phyloP scores from a whole-genome alignment of 2,329 filamentous ascomycete species.

The Penicillium griseofulvum region DNA sequence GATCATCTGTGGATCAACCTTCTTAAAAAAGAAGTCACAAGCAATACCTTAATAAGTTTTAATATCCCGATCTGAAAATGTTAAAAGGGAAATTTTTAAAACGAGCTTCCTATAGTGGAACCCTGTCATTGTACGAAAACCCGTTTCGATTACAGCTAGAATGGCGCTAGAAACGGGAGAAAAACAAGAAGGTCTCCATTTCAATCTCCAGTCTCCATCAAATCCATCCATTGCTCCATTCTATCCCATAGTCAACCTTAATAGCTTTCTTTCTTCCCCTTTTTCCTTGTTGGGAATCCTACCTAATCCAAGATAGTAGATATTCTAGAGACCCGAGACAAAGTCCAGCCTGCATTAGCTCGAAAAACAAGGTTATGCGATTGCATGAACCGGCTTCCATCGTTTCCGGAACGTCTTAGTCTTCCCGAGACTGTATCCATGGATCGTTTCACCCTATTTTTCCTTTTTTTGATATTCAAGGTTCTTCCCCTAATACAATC shows the following conservation, averaged over 20 bases:
- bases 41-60: background rate
- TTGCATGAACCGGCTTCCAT: conserved; percentile 26
- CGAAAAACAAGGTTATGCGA: conserved; percentile 22
- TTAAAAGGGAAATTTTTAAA: background rate
- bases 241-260: conserved; percentile 7
- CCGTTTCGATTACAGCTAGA: conserved; percentile 27
- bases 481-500: background rate
- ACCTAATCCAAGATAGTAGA: background rate
- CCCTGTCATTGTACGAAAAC: conserved; percentile 15
- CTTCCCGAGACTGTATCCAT: conserved; percentile 2
- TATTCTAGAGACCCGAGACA: background rate
- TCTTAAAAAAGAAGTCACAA: background rate
- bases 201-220: background rate
- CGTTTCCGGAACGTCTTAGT: conserved; percentile 10
- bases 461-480: background rate
- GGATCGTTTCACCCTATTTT: background rate
- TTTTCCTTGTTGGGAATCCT: conserved; percentile 3
- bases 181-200: background rate
- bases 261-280: background rate
- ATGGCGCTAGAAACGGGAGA: conserved; percentile 27
- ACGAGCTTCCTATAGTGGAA: conserved; percentile 24
- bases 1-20: background rate
- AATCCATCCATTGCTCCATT: background rate
- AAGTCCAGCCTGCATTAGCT: conserved; percentile 29
- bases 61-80: background rate